A percentile compares a stretch with the other conserved stretches of the same genome.
Evolutionary conservation across 129 eudicot species (phyloP).

Genomic region (Flaveria ramosissima): DNA sequence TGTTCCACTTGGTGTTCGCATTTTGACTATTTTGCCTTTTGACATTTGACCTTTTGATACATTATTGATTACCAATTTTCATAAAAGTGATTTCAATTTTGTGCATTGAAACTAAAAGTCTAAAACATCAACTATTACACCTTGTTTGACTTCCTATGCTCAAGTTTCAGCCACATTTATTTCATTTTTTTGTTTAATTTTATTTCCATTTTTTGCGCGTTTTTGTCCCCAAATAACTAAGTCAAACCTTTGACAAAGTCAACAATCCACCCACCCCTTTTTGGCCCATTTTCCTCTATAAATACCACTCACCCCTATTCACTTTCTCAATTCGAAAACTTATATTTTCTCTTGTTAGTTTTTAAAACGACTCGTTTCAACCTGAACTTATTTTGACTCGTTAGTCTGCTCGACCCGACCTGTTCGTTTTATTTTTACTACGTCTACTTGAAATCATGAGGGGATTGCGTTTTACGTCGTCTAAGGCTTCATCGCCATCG

Average conservation of each 20-base stretch:
- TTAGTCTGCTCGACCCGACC: too few relatives aligned
- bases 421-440: neutral
- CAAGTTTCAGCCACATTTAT: neutral
- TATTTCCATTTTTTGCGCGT: slow-evolving; percentile 9
- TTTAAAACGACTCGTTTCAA: neutral
- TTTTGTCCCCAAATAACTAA: slow-evolving; percentile 1
- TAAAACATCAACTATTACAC: neutral
- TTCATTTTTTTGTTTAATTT: neutral
- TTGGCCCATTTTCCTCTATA: slow-evolving; percentile 33
- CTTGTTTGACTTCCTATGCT: slow-evolving; percentile 1
- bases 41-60: neutral
- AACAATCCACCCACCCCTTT: neutral
- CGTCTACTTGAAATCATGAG: slow-evolving; percentile 30
- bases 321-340: slow-evolving; percentile 4
- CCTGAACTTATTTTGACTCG: neutral
- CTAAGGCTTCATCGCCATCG: slow-evolving; percentile 46
- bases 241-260: slow-evolving; percentile 32
- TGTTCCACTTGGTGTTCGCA: neutral
- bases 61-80: too few relatives aligned
- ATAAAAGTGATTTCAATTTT: neutral
- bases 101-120: neutral
- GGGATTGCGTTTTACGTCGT: slow-evolving; percentile 30
- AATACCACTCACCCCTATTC: slow-evolving; percentile 17
- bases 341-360: slow-evolving; percentile 5
- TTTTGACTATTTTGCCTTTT: neutral